Evolutionary conservation across 2,329 filamentous ascomycete genomes (phyloP).

Genomic region (Diaporthe australafricana): DNA sequence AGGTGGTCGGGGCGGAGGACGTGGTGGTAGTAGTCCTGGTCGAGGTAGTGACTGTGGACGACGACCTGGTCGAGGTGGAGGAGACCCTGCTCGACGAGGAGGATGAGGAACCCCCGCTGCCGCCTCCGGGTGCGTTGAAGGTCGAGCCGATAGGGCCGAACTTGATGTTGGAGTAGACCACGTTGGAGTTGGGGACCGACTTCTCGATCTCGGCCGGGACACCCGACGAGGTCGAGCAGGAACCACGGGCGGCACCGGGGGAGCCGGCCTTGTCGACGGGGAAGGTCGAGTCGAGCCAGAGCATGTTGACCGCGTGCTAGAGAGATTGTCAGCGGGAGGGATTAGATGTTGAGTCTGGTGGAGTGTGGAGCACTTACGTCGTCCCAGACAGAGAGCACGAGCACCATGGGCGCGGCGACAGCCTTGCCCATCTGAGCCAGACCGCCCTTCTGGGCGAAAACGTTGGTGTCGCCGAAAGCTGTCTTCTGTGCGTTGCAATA

Average conservation of each 20-base stretch:
- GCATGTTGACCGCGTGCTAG: conserved; percentile 67
- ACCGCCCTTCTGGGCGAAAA: conserved; percentile 65
- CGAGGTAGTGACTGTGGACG: conserved; percentile 14
- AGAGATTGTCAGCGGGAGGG: background rate
- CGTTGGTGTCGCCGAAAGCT: conserved; percentile 62
- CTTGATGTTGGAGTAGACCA: conserved; percentile 41
- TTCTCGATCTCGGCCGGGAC: conserved; percentile 52
- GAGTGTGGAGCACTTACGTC: conserved; percentile 50
- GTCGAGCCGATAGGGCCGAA: conserved; percentile 41
- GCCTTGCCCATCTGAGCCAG: conserved; percentile 64
- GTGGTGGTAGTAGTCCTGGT: conserved; percentile 4
- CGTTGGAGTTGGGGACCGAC: conserved; percentile 40
- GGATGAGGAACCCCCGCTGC: background rate
- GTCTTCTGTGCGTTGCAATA: conserved; percentile 68
- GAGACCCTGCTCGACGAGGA: conserved; percentile 10
- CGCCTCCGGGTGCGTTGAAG: conserved; percentile 39
- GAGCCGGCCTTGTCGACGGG: conserved; percentile 57
- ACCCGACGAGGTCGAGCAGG: conserved; percentile 54
- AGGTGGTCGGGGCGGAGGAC: background rate
- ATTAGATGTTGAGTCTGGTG: too few relatives aligned
- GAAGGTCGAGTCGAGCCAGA: conserved; percentile 70
- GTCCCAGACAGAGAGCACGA: conserved; percentile 72
- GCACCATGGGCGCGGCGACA: conserved; percentile 68
- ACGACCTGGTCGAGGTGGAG: conserved; percentile 32
- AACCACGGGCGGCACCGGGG: conserved; percentile 57